Conservation (phyloP, 441 rosid genomes). For the Bruguiera hainesii region DNA sequence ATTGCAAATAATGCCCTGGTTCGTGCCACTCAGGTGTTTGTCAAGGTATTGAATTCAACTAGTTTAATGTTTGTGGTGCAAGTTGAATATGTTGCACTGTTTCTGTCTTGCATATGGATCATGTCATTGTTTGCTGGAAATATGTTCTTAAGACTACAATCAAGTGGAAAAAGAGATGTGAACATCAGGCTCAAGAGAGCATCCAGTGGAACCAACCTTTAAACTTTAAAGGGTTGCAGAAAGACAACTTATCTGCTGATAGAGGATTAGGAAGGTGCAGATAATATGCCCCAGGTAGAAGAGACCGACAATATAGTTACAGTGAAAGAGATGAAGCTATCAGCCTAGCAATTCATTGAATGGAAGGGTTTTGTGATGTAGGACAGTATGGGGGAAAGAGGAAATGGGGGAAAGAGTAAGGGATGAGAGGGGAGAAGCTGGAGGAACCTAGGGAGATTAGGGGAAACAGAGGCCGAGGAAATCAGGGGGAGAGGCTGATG, state of each 20-base stretch:
- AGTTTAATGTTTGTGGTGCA: background rate
- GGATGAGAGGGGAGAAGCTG: too few relatives aligned
- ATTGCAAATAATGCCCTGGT: constrained; percentile 82
- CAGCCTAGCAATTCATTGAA: too few relatives aligned
- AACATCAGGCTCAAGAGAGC: background rate
- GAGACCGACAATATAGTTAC: too few relatives aligned
- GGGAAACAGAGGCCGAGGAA: too few relatives aligned
- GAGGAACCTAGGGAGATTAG: too few relatives aligned
- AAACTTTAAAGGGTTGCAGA: background rate
- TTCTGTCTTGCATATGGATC: background rate
- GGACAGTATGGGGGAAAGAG: too few relatives aligned
- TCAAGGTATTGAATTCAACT: constrained; percentile 58
- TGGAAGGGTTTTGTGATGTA: too few relatives aligned
- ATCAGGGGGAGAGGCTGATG: background rate
- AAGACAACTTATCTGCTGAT: too few relatives aligned
- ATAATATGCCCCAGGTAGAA: background rate
- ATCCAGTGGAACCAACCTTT: background rate
- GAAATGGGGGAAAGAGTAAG: too few relatives aligned
- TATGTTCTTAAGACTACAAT: background rate
- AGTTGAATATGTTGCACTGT: background rate
- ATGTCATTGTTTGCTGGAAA: background rate
- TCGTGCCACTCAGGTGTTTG: constrained; percentile 94
- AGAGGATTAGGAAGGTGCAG: background rate
- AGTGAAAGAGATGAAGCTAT: too few relatives aligned
- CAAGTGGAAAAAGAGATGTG: background rate